A percentile compares a stretch with the other conserved stretches of the same genome.
These are phyloP conservation scores for Xerocomus potaroensis DNA, from an alignment of 768 basidiomycete genomes.

Conservation along the genomic window DNA sequence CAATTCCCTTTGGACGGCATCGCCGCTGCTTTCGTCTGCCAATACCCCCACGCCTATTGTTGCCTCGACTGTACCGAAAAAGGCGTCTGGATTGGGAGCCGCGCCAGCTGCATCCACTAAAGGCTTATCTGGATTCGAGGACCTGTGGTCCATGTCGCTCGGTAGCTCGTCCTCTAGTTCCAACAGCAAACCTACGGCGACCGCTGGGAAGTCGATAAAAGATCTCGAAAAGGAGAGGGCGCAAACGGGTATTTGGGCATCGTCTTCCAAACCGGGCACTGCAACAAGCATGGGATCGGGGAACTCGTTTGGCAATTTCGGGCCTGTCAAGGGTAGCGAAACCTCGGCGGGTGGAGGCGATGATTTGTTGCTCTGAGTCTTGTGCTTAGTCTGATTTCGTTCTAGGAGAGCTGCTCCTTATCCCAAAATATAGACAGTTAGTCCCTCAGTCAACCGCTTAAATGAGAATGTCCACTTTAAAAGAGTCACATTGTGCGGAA, in stretches of 20 bases:
- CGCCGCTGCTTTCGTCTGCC: constrained; percentile 27
- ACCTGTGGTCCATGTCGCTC: constrained; percentile 83
- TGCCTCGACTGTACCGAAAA: constrained; percentile 12
- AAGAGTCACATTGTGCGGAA: constrained; percentile 21
- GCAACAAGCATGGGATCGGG: constrained; percentile 12
- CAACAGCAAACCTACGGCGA: constrained; percentile 33
- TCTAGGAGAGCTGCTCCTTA: background rate
- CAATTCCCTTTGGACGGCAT: constrained; percentile 18
- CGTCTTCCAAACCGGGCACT: constrained; percentile 22
- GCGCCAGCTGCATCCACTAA: constrained; percentile 30
- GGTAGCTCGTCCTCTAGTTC: constrained; percentile 38
- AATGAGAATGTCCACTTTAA: constrained; percentile 16
- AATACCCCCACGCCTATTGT: constrained; percentile 10
- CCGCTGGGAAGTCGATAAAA: constrained; percentile 71
- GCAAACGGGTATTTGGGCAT: constrained; percentile 73
- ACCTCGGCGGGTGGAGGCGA: constrained; percentile 28
- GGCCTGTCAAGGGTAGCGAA: constrained; percentile 17
- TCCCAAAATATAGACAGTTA: background rate
- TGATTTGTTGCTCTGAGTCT: constrained; percentile 39
- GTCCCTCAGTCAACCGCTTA: background rate
- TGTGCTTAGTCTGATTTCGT: background rate
- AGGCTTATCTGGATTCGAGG: constrained; percentile 69
- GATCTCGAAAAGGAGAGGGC: constrained; percentile 88
- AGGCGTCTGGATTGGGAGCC: constrained; percentile 10
- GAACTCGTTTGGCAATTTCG: constrained; percentile 34